Evolutionary conservation across 169 alveolate species (phyloP).

Genomic region (Plasmodium fragile): DNA sequence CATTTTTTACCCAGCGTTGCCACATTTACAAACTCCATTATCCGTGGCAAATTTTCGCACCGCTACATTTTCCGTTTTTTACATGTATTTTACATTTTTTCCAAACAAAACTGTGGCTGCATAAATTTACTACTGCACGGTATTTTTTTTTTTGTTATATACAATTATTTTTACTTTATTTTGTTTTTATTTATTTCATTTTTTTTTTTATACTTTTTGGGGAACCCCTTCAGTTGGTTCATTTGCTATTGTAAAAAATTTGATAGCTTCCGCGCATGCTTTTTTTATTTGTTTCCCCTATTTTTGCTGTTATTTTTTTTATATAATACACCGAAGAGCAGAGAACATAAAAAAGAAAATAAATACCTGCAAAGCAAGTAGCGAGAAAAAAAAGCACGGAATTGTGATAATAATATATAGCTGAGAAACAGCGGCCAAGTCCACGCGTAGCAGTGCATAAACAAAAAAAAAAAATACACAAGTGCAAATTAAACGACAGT

Average conservation of each 20-base stretch:
- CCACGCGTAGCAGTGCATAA: neutral
- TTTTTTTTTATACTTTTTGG: neutral
- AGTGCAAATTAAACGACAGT: neutral
- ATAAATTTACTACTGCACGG: neutral
- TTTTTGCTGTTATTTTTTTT: neutral
- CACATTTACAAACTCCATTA: neutral
- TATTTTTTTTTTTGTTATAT: neutral
- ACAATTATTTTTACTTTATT: no score
- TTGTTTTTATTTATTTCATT: no score
- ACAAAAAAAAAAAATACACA: neutral
- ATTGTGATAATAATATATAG: no score
- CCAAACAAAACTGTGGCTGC: neutral
- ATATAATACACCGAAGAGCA: neutral
- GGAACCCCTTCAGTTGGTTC: neutral
- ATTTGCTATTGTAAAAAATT: neutral
- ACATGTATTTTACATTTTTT: constrained; percentile 1
- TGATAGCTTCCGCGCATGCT: neutral
- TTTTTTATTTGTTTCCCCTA: neutral
- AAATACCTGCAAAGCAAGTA: neutral
- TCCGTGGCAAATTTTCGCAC: neutral
- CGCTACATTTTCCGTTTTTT: neutral
- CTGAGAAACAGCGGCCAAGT: neutral
- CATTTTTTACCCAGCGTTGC: neutral
- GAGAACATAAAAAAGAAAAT: neutral
- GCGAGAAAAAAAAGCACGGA: neutral